Conservation (phyloP, 1,284 basidiomycete species). For the Naganishia liquefaciens region DNA sequence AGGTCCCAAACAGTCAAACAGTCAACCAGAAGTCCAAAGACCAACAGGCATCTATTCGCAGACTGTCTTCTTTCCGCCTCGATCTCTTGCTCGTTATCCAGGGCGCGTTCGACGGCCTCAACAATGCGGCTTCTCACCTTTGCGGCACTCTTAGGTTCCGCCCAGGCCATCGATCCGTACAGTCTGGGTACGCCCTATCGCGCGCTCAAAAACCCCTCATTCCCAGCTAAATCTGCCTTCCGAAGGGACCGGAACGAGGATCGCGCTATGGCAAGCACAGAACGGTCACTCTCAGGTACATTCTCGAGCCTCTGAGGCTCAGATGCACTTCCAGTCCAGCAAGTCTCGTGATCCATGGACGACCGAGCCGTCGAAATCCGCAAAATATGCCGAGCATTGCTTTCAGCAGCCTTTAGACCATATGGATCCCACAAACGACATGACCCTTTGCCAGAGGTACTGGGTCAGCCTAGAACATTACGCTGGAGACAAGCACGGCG, state of each 20-base stretch:
- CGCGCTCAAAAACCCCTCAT: not conserved
- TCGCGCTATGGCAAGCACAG: slow-evolving; percentile 21
- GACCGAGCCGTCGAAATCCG: slow-evolving; percentile 3
- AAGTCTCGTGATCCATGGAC: slow-evolving; percentile 17
- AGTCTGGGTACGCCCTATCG: not conserved
- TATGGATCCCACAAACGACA: slow-evolving; percentile 46
- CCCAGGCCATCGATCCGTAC: not conserved
- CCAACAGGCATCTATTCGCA: too few relatives aligned
- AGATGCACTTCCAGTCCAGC: not conserved
- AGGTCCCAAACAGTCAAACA: too few relatives aligned
- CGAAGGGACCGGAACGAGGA: slow-evolving; percentile 9
- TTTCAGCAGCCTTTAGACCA: slow-evolving; percentile 86
- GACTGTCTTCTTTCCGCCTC: too few relatives aligned
- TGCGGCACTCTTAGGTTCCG: not conserved
- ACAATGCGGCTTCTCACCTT: not conserved
- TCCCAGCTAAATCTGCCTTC: not conserved
- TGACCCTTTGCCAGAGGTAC: slow-evolving; percentile 63
- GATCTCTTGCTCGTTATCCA: too few relatives aligned
- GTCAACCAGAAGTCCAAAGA: too few relatives aligned
- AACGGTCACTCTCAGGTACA: not conserved
- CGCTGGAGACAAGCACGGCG: slow-evolving; percentile 55
- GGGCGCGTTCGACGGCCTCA: too few relatives aligned
- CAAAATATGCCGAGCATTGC: slow-evolving; percentile 56
- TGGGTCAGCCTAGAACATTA: slow-evolving; percentile 89
- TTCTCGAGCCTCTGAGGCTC: not conserved